Percentiles rank a stretch among this genome's conserved stretches.
These are phyloP conservation scores for Lepidium aucheri DNA, from an alignment of 345 rosid species.

Conservation along the genomic window DNA sequence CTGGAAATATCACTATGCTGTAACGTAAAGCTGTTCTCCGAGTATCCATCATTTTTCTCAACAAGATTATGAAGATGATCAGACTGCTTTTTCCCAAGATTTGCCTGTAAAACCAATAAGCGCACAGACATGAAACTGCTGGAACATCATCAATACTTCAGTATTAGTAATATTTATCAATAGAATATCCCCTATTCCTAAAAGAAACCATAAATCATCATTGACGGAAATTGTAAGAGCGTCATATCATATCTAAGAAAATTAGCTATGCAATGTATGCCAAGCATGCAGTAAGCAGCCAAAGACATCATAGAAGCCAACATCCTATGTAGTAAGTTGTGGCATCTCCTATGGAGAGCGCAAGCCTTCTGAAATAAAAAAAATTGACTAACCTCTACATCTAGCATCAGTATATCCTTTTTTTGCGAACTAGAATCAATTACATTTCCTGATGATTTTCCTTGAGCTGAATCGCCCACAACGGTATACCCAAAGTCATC, in stretches of 20 bases:
- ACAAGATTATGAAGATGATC: slow-evolving; percentile 32
- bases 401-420: slow-evolving; percentile 30
- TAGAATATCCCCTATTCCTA: not conserved
- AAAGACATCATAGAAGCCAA: slow-evolving; percentile 1
- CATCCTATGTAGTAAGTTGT: not conserved
- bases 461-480: slow-evolving; percentile 27
- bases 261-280: not conserved
- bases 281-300: not conserved
- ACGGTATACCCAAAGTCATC: slow-evolving; percentile 21
- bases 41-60: slow-evolving; percentile 34
- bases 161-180: not conserved
- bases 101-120: slow-evolving; percentile 33
- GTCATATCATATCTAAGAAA: not conserved
- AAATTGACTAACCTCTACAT: slow-evolving; percentile 43
- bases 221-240: not conserved
- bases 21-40: slow-evolving; percentile 39
- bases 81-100: slow-evolving; percentile 34
- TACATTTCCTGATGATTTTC: slow-evolving; percentile 6
- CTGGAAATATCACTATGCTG: slow-evolving; percentile 27
- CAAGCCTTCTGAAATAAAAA: not conserved
- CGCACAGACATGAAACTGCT: slow-evolving; percentile 1
- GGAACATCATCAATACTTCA: not conserved
- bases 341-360: not conserved
- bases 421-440: slow-evolving; percentile 10
- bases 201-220: not conserved